These are phyloP conservation scores for Bruguiera hainesii DNA, from an alignment of 441 rosid species.

Conservation along the genomic window DNA sequence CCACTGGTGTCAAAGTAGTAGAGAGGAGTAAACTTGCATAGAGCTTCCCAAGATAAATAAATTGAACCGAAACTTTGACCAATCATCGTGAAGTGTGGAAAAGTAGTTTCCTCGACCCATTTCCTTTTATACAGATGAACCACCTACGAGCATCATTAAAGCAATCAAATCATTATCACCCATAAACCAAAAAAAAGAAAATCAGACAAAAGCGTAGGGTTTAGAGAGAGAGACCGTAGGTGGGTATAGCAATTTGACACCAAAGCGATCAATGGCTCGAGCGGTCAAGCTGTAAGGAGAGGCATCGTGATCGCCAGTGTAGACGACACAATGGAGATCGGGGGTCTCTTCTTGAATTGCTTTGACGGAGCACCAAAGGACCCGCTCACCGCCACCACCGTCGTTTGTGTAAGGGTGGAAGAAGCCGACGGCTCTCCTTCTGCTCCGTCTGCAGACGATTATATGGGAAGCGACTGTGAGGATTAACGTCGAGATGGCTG, in stretches of 20 bases:
- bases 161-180: neutral
- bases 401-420: constrained; percentile 96
- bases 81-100: constrained; percentile 87
- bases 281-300: constrained; percentile 52
- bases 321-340: constrained; percentile 62
- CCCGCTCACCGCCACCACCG: constrained; percentile 98
- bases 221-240: constrained; percentile 52
- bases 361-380: constrained; percentile 94
- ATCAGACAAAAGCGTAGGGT: neutral
- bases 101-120: constrained; percentile 81
- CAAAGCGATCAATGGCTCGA: constrained; percentile 83
- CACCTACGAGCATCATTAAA: constrained; percentile 37
- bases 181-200: neutral
- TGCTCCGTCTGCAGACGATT: constrained; percentile 35
- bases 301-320: constrained; percentile 80
- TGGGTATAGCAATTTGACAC: constrained; percentile 59
- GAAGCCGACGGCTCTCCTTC: constrained; percentile 64
- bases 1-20: constrained; percentile 81
- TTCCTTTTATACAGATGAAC: constrained; percentile 68
- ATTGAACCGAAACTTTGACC: constrained; percentile 96
- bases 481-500: constrained; percentile 29
- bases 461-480: constrained; percentile 37
- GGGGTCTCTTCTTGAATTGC: constrained; percentile 79
- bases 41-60: constrained; percentile 84
- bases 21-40: constrained; percentile 67